Conservation (phyloP, 192 early-diverging fungal genomes). For the Linderina pennispora region DNA sequence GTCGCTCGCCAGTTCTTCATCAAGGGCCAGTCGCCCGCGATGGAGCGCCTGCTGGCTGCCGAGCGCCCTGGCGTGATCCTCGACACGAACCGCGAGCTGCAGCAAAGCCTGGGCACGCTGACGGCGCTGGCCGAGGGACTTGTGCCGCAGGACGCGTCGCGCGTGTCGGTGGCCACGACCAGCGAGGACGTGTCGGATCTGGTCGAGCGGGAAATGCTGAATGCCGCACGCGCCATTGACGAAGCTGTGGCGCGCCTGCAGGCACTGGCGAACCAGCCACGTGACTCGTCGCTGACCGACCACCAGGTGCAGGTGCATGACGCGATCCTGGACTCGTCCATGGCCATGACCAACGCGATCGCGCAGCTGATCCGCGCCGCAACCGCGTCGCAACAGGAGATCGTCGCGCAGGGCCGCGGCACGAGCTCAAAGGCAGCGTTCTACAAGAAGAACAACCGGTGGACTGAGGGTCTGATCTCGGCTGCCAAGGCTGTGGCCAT, state of each 20-base stretch:
- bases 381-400: constrained; percentile 93
- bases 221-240: constrained; percentile 87
- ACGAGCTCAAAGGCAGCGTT: constrained; percentile 75
- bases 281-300: constrained; percentile 60
- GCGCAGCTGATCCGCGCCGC: constrained; percentile 90
- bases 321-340: constrained; percentile 81
- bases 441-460: constrained; percentile 99
- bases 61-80: constrained; percentile 70
- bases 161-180: constrained; percentile 35
- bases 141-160: constrained; percentile 51
- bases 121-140: constrained; percentile 74
- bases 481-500: constrained; percentile 92
- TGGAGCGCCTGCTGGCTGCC: constrained; percentile 55
- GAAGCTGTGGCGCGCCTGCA: constrained; percentile 80
- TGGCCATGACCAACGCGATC: constrained; percentile 93
- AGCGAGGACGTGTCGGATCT: constrained; percentile 81
- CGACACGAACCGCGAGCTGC: constrained; percentile 68
- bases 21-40: constrained; percentile 72
- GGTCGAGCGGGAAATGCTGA: constrained; percentile 91
- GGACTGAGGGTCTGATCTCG: constrained; percentile 97
- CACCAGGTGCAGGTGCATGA: constrained; percentile 85
- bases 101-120: constrained; percentile 65
- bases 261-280: constrained; percentile 71
- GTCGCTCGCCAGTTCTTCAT: constrained; percentile 75
- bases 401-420: constrained; percentile 88